phyloP scores from a whole-genome alignment of 2,329 filamentous ascomycete genomes.

The Hypoxylon sp. region DNA sequence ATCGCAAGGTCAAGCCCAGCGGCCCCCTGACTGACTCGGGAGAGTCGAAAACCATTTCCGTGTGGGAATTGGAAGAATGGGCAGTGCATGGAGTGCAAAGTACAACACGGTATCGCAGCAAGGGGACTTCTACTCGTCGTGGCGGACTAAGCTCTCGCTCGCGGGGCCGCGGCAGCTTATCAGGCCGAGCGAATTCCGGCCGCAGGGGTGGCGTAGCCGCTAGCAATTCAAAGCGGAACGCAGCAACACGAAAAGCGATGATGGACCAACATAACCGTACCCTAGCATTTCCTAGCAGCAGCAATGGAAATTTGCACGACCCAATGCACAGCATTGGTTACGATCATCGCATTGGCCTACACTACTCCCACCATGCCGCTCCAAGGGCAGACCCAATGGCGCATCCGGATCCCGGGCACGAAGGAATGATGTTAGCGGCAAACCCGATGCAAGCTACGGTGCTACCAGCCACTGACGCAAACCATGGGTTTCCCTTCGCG shows the following conservation, averaged over 20 bases:
- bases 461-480: conserved; percentile 11
- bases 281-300: conserved; percentile 15
- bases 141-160: conserved; percentile 17
- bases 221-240: conserved; percentile 44
- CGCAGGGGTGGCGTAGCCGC: conserved; percentile 48
- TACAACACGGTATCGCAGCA: conserved; percentile 84
- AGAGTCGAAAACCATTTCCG: conserved; percentile 73
- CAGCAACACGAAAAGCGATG: conserved; percentile 31
- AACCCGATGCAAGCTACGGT: conserved; percentile 28
- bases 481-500: conserved; percentile 35
- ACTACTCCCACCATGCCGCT: conserved; percentile 3
- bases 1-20: conserved; percentile 57
- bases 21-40: conserved; percentile 55
- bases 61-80: conserved; percentile 82
- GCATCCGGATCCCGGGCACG: conserved; percentile 12
- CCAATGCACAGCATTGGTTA: conserved; percentile 13
- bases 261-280: conserved; percentile 27
- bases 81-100: conserved; percentile 84
- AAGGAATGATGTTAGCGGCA: conserved; percentile 25
- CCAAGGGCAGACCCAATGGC: background rate
- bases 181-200: conserved; percentile 46
- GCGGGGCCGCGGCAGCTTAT: conserved; percentile 25
- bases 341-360: conserved; percentile 11
- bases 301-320: conserved; percentile 19
- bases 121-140: conserved; percentile 55